Conservation (phyloP, 208 protist genomes). For the Lotmaria passim region DNA sequence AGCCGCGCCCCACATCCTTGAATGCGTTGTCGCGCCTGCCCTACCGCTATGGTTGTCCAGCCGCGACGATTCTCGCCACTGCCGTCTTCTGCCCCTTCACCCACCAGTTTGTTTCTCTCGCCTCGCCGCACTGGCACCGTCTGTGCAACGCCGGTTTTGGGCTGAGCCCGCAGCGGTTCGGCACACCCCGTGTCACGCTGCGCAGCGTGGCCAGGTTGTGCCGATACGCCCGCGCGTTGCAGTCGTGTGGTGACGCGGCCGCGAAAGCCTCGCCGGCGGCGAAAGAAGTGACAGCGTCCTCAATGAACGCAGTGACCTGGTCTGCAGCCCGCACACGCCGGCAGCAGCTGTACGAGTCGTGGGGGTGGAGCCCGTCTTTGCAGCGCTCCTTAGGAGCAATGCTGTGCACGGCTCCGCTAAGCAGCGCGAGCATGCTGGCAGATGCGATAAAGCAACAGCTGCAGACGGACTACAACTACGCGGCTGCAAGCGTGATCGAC, state of each 20-base stretch:
- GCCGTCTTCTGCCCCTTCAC: slow-evolving; percentile 71
- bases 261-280: no score
- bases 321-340: neutral
- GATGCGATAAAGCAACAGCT: neutral
- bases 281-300: no score
- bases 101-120: slow-evolving; percentile 48
- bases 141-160: slow-evolving; percentile 53
- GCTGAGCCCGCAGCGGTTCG: slow-evolving; percentile 24
- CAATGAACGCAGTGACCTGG: neutral
- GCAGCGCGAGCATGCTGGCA: slow-evolving; percentile 14
- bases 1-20: neutral
- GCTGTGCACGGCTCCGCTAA: slow-evolving; percentile 33
- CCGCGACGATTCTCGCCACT: neutral
- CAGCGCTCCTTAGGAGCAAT: slow-evolving; percentile 41
- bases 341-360: slow-evolving; percentile 12
- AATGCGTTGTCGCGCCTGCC: neutral
- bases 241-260: neutral
- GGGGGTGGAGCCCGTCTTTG: slow-evolving; percentile 43
- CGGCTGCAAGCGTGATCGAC: neutral
- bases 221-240: slow-evolving; percentile 30
- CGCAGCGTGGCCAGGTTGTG: slow-evolving; percentile 29
- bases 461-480: slow-evolving; percentile 14
- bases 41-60: neutral
- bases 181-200: slow-evolving; percentile 39
- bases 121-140: slow-evolving; percentile 57